phyloP scores from a whole-genome alignment of 2,329 filamentous ascomycete genomes.

The Graphilbum fragrans region DNA sequence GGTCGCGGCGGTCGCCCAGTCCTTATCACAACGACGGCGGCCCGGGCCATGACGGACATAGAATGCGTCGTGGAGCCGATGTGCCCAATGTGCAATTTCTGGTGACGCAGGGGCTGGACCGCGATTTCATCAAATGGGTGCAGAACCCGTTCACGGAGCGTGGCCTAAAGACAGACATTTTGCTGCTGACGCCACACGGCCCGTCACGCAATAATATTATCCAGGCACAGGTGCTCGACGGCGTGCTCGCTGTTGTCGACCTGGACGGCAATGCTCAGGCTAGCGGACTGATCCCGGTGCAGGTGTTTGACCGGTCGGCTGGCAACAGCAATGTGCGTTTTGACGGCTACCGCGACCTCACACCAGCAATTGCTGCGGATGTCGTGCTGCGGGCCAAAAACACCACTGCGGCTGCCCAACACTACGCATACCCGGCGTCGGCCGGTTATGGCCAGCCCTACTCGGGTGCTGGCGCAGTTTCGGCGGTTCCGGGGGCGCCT shows the following conservation, averaged over 20 bases:
- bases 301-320: slow-evolving; percentile 71
- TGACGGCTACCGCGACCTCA: slow-evolving; percentile 77
- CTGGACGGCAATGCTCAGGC: slow-evolving; percentile 59
- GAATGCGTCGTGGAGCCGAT: slow-evolving; percentile 52
- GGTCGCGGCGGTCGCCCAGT: slow-evolving; percentile 54
- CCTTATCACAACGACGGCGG: slow-evolving; percentile 46
- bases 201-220: slow-evolving; percentile 71
- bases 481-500: slow-evolving; percentile 6
- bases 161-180: slow-evolving; percentile 63
- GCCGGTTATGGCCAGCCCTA: slow-evolving; percentile 10
- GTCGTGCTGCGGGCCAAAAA: slow-evolving; percentile 62
- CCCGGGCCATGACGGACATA: background rate
- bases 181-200: slow-evolving; percentile 60
- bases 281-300: slow-evolving; percentile 63
- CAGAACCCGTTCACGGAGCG: slow-evolving; percentile 62
- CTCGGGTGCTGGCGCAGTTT: background rate
- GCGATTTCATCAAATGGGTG: slow-evolving; percentile 74
- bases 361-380: slow-evolving; percentile 67
- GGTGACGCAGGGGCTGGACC: slow-evolving; percentile 62
- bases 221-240: slow-evolving; percentile 74
- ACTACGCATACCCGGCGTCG: slow-evolving; percentile 13
- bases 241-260: slow-evolving; percentile 74
- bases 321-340: slow-evolving; percentile 69
- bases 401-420: slow-evolving; percentile 13
- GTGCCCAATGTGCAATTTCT: slow-evolving; percentile 87